Evolutionary conservation across 176 grass and related monocot genomes (phyloP).

Genomic region (Bolboschoenus planiculmis): DNA sequence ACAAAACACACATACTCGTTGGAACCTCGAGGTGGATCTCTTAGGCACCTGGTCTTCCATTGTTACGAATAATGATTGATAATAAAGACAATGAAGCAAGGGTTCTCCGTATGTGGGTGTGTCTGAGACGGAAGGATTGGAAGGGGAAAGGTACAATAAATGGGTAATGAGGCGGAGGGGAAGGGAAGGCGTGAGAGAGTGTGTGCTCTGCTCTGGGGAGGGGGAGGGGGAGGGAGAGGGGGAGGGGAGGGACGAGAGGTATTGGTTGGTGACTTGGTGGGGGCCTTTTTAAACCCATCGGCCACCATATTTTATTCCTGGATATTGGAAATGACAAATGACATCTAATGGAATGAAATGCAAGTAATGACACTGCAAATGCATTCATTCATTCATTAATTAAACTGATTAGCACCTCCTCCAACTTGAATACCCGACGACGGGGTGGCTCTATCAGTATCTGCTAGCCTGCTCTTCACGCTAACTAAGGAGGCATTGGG

Average conservation of each 20-base stretch:
- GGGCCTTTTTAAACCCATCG: slow-evolving; percentile 24
- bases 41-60: slow-evolving; percentile 21
- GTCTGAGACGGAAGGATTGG: neutral
- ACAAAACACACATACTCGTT: slow-evolving; percentile 26
- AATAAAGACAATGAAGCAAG: neutral
- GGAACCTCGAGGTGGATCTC: slow-evolving; percentile 16
- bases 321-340: neutral
- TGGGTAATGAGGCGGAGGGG: no score
- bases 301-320: slow-evolving; percentile 5
- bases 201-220: neutral
- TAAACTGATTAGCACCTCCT: neutral
- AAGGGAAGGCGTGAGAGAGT: neutral
- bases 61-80: neutral
- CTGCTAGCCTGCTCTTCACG: neutral
- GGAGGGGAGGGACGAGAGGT: neutral
- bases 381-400: neutral
- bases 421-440: neutral
- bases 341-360: no score
- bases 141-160: neutral
- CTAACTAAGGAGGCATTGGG: neutral
- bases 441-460: no score
- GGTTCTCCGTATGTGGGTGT: neutral
- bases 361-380: no score
- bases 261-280: slow-evolving; percentile 13
- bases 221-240: neutral